These are phyloP conservation scores for Diaporthe humulicola DNA, from an alignment of 2,329 filamentous ascomycete genomes.

Conservation along the genomic window DNA sequence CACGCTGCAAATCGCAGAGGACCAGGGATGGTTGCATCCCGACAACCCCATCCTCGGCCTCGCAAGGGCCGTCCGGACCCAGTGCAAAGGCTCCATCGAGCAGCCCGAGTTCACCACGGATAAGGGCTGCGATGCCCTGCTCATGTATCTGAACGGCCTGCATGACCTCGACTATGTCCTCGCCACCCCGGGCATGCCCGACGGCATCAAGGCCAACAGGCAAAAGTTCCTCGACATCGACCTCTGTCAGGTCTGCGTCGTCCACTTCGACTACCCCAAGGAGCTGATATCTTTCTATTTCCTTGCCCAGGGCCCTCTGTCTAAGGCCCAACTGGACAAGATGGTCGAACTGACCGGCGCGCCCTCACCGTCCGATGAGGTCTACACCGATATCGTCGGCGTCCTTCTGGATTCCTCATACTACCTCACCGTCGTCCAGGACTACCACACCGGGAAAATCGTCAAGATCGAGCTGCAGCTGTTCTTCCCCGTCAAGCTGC, in stretches of 20 bases:
- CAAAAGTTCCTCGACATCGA: slow-evolving; percentile 21
- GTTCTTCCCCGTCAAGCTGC: slow-evolving; percentile 39
- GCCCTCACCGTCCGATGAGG: slow-evolving; percentile 29
- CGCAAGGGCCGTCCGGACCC: background rate
- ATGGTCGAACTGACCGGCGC: slow-evolving; percentile 35
- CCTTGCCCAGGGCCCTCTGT: slow-evolving; percentile 36
- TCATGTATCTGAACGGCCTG: slow-evolving; percentile 34
- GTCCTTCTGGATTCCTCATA: slow-evolving; percentile 34
- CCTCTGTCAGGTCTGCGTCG: slow-evolving; percentile 21
- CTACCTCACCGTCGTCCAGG: slow-evolving; percentile 36
- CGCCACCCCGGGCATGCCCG: slow-evolving; percentile 30
- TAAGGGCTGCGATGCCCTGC: slow-evolving; percentile 32
- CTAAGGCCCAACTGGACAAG: slow-evolving; percentile 28
- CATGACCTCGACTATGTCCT: slow-evolving; percentile 25
- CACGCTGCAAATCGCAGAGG: slow-evolving; percentile 32
- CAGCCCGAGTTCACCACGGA: slow-evolving; percentile 36
- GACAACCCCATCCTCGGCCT: slow-evolving; percentile 32
- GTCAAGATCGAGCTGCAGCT: slow-evolving; percentile 38
- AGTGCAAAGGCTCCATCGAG: slow-evolving; percentile 34
- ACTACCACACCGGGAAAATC: slow-evolving; percentile 31
- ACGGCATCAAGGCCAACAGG: slow-evolving; percentile 34
- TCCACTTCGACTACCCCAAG: slow-evolving; percentile 30
- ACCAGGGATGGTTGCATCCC: slow-evolving; percentile 30
- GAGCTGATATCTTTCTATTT: slow-evolving; percentile 33
- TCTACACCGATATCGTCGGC: slow-evolving; percentile 33